phyloP scores from a whole-genome alignment of 306 rosid genomes.

The Senna siamea region DNA sequence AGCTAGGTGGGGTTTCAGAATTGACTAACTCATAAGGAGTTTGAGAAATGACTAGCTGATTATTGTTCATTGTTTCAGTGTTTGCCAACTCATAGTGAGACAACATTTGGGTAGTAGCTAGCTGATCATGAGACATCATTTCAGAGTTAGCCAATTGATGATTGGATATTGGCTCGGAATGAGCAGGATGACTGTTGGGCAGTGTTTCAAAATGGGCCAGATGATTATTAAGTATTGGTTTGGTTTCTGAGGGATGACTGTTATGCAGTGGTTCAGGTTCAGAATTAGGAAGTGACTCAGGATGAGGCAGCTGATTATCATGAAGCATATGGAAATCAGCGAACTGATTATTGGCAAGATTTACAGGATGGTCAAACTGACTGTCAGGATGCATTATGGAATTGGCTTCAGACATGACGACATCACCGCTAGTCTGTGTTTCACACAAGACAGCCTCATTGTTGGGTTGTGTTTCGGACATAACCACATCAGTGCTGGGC shows the following conservation, averaged over 20 bases:
- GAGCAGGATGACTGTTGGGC: conserved; percentile 42
- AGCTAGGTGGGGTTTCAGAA: conserved; percentile 5
- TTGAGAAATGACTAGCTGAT: conserved; percentile 44
- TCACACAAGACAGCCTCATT: conserved; percentile 28
- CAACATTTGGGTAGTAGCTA: conserved; percentile 40
- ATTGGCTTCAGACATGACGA: conserved; percentile 27
- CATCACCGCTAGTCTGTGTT: conserved; percentile 31
- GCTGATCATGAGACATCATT: conserved; percentile 27
- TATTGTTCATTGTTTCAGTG: conserved; percentile 39
- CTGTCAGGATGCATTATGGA: conserved; percentile 29
- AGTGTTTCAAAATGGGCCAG: conserved; percentile 40
- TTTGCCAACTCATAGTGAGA: conserved; percentile 46
- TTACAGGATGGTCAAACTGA: conserved; percentile 40
- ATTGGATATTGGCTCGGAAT: conserved; percentile 40
- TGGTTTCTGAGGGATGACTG: conserved; percentile 39
- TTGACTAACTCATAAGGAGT: conserved; percentile 38
- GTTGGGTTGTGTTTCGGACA: conserved; percentile 33
- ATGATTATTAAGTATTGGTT: conserved; percentile 41
- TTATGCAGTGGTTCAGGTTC: conserved; percentile 38
- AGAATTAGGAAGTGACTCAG: conserved; percentile 15
- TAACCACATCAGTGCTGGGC: background rate
- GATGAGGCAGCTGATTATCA: conserved; percentile 47
- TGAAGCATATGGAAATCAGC: conserved; percentile 38
- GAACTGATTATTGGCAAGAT: conserved; percentile 33
- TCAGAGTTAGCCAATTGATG: conserved; percentile 41